Evolutionary conservation across 148 eudicot genomes (phyloP), one percentile per base, ranked within the genome.

Genomic region (Camellia lanceoleosa): DNA sequence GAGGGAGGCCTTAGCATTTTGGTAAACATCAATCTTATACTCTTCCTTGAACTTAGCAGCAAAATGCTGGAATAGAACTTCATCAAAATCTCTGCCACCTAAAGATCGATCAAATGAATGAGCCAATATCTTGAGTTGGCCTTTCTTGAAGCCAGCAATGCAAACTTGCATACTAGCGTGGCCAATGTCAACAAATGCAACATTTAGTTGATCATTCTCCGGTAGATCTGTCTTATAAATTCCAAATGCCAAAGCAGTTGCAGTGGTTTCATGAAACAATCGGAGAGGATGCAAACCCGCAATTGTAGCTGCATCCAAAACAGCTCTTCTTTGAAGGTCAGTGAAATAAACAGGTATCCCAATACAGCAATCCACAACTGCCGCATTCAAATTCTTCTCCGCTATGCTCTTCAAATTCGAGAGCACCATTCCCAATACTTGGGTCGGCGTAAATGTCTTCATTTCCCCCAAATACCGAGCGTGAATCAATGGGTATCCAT

Each of bases 151-250:
- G 42, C 91, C 93, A 89, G 95, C 97, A 60, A 95, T 87, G 81
- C 94, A 95, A 7, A 93, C 98, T 81, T 95, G 97, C 89, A 95
- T 82, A 68, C 98, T 90, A n/a, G 98, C 86, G 55, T 95, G 99
- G 7, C 98, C 98, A 85, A 95, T 79, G 69, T 93, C 98, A 38
- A 95, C 92, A 83, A 95, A 92, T 3, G 97, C 99, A 80, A 93
- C 84, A 79, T 93, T 95, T 65, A 92, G 44, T 71, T 90, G 92
- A 64, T 93, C 97, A 80, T 81, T 91, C 77, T 95, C 98, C 51
- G 98, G 97, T 82, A 95, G 89, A 69, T 91, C 98, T 13, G 97
- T 95, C 90, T 93, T 95, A 74, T 95, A 95, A 71, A 95, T 95
- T 78, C 98, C 97, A 86, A 89, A 95, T 46, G 98, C 97, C 80